Percentiles rank a stretch among this genome's conserved stretches.
Conservation (phyloP, 495 filamentous ascomycete genomes). For the Geoglossum glabrum region DNA sequence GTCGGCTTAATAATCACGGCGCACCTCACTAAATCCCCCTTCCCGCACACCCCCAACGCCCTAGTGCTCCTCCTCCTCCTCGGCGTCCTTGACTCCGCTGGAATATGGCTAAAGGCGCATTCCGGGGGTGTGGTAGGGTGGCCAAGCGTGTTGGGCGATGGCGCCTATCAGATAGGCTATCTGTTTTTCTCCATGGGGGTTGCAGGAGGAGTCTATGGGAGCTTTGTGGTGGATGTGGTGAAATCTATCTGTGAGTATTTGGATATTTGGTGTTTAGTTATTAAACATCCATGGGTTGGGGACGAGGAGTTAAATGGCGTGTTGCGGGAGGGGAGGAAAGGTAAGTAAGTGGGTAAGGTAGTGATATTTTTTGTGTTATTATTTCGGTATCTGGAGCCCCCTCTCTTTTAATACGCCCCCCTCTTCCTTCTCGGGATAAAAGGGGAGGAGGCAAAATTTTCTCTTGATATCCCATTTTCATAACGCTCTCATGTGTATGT, state of each 20-base stretch:
- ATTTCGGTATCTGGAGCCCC: too few relatives aligned
- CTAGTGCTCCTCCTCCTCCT: slow-evolving; percentile 33
- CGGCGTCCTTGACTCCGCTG: slow-evolving; percentile 59
- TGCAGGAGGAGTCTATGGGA: slow-evolving; percentile 73
- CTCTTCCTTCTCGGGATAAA: too few relatives aligned
- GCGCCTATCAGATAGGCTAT: slow-evolving; percentile 64
- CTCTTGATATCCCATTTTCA: too few relatives aligned
- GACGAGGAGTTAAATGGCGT: slow-evolving; percentile 12
- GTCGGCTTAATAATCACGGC: slow-evolving; percentile 91
- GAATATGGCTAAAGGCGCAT: slow-evolving; percentile 35
- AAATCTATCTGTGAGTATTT: slow-evolving; percentile 93
- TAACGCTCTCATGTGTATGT: too few relatives aligned
- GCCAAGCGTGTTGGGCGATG: slow-evolving; percentile 56
- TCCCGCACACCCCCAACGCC: slow-evolving; percentile 44
- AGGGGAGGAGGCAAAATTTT: too few relatives aligned
- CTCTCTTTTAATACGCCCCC: too few relatives aligned
- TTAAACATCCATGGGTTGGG: slow-evolving; percentile 47
- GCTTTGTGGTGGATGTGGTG: slow-evolving; percentile 89
- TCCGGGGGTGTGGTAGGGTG: slow-evolving; percentile 49
- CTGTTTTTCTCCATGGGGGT: slow-evolving; percentile 66
- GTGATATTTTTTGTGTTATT: too few relatives aligned
- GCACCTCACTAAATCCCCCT: slow-evolving; percentile 72
- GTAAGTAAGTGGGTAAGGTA: background rate
- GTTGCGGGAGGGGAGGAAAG: slow-evolving; percentile 6
- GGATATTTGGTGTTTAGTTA: slow-evolving; percentile 95